A percentile compares a stretch with the other conserved stretches of the same genome.
Conservation (phyloP, 163 green algal species). For the Scenedesmus sp. region DNA sequence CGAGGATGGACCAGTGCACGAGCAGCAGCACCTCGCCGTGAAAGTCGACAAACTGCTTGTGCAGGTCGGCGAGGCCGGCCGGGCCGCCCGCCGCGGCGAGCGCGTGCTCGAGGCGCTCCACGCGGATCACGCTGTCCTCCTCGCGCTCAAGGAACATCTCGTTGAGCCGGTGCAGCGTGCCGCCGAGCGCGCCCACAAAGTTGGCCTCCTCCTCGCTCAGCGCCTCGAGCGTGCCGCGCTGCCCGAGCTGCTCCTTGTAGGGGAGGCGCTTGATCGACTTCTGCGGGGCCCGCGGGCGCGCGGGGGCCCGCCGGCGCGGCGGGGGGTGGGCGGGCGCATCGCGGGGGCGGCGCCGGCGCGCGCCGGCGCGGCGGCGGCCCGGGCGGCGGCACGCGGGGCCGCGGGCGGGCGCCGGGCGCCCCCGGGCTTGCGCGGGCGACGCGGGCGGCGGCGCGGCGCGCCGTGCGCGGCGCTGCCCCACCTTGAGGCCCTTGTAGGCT, state of each 20-base stretch:
- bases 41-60: conserved; percentile 75
- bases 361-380: too few species aligned
- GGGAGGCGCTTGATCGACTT: conserved; percentile 69
- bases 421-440: not conserved
- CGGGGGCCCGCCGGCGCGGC: too few species aligned
- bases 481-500: conserved; percentile 76
- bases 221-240: conserved; percentile 33
- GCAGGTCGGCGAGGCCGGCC: conserved; percentile 43
- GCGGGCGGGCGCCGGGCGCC: too few species aligned
- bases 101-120: conserved; percentile 66
- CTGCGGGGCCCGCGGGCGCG: not conserved
- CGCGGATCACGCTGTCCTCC: conserved; percentile 78
- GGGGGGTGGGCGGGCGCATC: too few species aligned
- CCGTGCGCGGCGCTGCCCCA: not conserved
- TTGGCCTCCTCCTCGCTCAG: conserved; percentile 48
- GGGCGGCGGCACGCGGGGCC: too few species aligned
- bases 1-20: conserved; percentile 86
- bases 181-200: conserved; percentile 42
- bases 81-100: conserved; percentile 42
- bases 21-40: conserved; percentile 88
- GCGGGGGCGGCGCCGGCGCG: too few species aligned
- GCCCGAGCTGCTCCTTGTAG: conserved; percentile 41
- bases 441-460: too few species aligned
- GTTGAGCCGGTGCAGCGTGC: conserved; percentile 66
- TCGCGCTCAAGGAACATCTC: conserved; percentile 82